phyloP scores from a whole-genome alignment of 192 early-diverging fungal species.

The Allomyces macrogynus region DNA sequence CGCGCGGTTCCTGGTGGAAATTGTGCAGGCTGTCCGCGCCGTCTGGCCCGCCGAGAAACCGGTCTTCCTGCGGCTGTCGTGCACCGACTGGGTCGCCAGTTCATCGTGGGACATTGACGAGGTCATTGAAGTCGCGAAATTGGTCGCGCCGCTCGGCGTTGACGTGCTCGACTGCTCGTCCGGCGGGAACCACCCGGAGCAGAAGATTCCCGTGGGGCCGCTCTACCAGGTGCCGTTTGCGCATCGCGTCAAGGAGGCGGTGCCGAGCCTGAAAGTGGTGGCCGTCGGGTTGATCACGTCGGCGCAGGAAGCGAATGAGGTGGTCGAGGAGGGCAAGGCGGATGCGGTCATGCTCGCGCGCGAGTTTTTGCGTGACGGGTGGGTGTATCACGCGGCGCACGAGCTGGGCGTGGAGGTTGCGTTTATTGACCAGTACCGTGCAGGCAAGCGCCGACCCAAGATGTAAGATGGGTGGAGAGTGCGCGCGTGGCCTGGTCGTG shows the following conservation, averaged over 20 bases:
- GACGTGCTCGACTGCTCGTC: slow-evolving; percentile 74
- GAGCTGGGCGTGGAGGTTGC: slow-evolving; percentile 42
- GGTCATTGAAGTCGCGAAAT: slow-evolving; percentile 32
- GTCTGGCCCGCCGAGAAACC: slow-evolving; percentile 65
- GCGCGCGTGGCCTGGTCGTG: too few species aligned
- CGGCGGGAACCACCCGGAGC: slow-evolving; percentile 39
- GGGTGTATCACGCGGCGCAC: slow-evolving; percentile 37
- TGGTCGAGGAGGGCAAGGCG: slow-evolving; percentile 38
- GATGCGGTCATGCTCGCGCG: slow-evolving; percentile 57
- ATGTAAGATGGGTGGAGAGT: too few species aligned
- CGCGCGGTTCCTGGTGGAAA: slow-evolving; percentile 50
- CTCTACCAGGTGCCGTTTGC: slow-evolving; percentile 56
- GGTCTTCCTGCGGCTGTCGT: slow-evolving; percentile 65
- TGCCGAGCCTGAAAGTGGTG: slow-evolving; percentile 28
- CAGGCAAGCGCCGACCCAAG: too few species aligned
- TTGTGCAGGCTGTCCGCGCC: slow-evolving; percentile 32
- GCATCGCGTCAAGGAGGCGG: slow-evolving; percentile 30
- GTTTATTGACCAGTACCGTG: slow-evolving; percentile 41
- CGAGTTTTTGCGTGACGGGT: slow-evolving; percentile 44
- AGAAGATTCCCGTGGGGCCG: slow-evolving; percentile 12
- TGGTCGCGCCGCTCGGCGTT: slow-evolving; percentile 42
- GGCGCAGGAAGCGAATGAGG: slow-evolving; percentile 40
- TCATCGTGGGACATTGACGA: slow-evolving; percentile 55
- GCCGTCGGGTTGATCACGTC: slow-evolving; percentile 54
- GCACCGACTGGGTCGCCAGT: slow-evolving; percentile 43